These are phyloP conservation scores for Nymphaea thermarum DNA, from an alignment of 164 flowering plant species.

Conservation along the genomic window DNA sequence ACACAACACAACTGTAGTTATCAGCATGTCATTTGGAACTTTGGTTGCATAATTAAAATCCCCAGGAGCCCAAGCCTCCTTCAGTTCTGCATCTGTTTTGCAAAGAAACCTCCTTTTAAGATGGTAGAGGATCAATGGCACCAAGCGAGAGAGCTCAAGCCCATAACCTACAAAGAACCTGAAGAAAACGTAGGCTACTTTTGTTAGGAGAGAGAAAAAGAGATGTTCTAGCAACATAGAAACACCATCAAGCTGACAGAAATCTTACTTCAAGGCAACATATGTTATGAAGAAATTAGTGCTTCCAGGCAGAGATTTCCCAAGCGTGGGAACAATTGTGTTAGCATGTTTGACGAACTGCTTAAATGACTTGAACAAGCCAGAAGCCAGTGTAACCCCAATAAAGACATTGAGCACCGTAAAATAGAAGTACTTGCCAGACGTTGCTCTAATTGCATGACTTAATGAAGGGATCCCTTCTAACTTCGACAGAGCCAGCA, in stretches of 20 bases:
- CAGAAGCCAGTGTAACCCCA: slow-evolving; percentile 77
- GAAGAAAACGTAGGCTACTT: slow-evolving; percentile 4
- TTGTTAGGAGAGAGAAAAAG: not conserved
- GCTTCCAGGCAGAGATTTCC: slow-evolving; percentile 50
- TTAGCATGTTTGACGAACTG: slow-evolving; percentile 38
- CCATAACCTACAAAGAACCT: slow-evolving; percentile 97
- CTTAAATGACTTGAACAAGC: slow-evolving; percentile 50
- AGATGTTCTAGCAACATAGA: not conserved
- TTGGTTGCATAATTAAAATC: slow-evolving; percentile 64
- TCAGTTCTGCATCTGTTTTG: slow-evolving; percentile 76
- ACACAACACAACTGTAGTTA: slow-evolving; percentile 65
- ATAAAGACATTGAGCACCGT: slow-evolving; percentile 72
- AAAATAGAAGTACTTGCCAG: slow-evolving; percentile 93
- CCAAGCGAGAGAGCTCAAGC: slow-evolving; percentile 72
- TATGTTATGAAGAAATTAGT: slow-evolving; percentile 92
- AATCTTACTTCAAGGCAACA: slow-evolving; percentile 83
- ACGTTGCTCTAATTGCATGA: slow-evolving; percentile 73
- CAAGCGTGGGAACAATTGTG: slow-evolving; percentile 25
- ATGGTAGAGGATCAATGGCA: slow-evolving; percentile 76
- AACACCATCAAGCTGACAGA: not conserved
- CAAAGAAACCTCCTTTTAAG: slow-evolving; percentile 76
- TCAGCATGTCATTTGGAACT: slow-evolving; percentile 73
- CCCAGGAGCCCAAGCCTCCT: slow-evolving; percentile 86
- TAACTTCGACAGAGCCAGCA: slow-evolving; percentile 58
- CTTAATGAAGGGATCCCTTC: slow-evolving; percentile 83